Conservation (phyloP, 2,329 filamentous ascomycete genomes). For the Neonectria ditissima region DNA sequence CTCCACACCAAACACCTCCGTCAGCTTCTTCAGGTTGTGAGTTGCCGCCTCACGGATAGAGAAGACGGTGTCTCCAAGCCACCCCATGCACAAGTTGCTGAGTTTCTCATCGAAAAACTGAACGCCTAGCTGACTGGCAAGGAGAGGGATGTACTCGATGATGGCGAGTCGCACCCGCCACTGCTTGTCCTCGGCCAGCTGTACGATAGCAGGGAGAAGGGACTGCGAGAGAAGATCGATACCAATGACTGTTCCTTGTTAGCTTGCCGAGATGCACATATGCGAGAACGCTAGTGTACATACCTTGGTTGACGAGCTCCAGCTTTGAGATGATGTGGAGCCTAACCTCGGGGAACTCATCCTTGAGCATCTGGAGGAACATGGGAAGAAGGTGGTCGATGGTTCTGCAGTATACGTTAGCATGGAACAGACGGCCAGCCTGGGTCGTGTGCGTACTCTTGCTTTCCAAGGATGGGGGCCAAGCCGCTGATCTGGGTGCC, state of each 20-base stretch:
- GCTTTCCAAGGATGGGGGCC: slow-evolving; percentile 95
- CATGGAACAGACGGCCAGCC: background rate
- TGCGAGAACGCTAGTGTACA: slow-evolving; percentile 34
- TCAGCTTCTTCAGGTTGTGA: slow-evolving; percentile 97
- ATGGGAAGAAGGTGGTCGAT: slow-evolving; percentile 97
- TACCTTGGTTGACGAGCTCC: slow-evolving; percentile 96
- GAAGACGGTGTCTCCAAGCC: slow-evolving; percentile 98
- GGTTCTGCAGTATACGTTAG: slow-evolving; percentile 68
- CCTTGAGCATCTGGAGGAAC: slow-evolving; percentile 99
- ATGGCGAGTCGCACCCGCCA: slow-evolving; percentile 98
- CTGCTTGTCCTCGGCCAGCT: slow-evolving; percentile 98
- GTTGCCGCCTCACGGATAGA: slow-evolving; percentile 98
- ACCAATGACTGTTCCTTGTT: slow-evolving; percentile 80
- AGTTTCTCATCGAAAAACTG: slow-evolving; percentile 99
- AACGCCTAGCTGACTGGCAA: slow-evolving; percentile 94
- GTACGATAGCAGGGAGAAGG: slow-evolving; percentile 94
- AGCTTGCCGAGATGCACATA: slow-evolving; percentile 25
- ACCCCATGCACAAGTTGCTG: slow-evolving; percentile 95
- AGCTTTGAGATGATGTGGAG: slow-evolving; percentile 99
- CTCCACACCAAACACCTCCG: slow-evolving; percentile 97
- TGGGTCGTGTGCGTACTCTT: slow-evolving; percentile 76
- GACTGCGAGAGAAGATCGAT: slow-evolving; percentile 98
- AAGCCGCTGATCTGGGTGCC: slow-evolving; percentile 97
- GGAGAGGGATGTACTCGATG: slow-evolving; percentile 97
- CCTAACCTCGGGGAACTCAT: slow-evolving; percentile 97